A percentile compares a stretch with the other conserved stretches of the same genome.
These are phyloP conservation scores for Biancaea sappan DNA, from an alignment of 306 rosid species.

Conservation along the genomic window DNA sequence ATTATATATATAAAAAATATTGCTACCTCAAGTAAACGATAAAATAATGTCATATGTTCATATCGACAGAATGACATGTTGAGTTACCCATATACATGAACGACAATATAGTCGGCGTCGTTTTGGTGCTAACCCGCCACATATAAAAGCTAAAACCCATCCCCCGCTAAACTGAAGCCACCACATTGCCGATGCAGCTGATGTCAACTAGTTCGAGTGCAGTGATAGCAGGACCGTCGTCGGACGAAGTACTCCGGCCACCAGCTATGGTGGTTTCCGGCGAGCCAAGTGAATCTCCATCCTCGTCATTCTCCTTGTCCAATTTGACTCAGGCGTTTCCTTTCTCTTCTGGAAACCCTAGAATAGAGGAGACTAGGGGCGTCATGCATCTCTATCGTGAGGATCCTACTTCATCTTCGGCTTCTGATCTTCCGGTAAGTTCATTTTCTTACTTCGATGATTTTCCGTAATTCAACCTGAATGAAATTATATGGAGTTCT, in stretches of 20 bases:
- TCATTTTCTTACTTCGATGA: neutral
- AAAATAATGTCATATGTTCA: no score
- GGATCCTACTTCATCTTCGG: slow-evolving; percentile 28
- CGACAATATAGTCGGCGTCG: neutral
- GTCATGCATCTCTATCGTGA: slow-evolving; percentile 82
- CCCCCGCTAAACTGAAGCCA: slow-evolving; percentile 28
- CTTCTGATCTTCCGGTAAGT: slow-evolving; percentile 65
- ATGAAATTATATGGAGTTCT: neutral
- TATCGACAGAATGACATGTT: no score
- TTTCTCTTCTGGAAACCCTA: slow-evolving; percentile 99
- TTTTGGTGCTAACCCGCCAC: neutral
- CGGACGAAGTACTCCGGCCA: slow-evolving; percentile 46
- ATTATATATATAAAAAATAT: no score
- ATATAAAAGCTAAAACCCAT: neutral
- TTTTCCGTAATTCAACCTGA: neutral
- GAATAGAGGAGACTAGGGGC: slow-evolving; percentile 91
- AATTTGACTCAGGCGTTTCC: slow-evolving; percentile 59
- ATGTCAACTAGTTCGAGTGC: slow-evolving; percentile 54
- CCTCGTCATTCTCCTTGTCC: slow-evolving; percentile 56
- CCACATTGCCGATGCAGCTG: neutral
- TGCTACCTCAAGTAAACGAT: no score
- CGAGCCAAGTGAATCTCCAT: slow-evolving; percentile 41
- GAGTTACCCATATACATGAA: neutral
- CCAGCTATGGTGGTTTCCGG: slow-evolving; percentile 34
- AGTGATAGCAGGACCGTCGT: slow-evolving; percentile 35